phyloP scores from a whole-genome alignment of 345 rosid species.

The Eucalyptus polyanthemos region DNA sequence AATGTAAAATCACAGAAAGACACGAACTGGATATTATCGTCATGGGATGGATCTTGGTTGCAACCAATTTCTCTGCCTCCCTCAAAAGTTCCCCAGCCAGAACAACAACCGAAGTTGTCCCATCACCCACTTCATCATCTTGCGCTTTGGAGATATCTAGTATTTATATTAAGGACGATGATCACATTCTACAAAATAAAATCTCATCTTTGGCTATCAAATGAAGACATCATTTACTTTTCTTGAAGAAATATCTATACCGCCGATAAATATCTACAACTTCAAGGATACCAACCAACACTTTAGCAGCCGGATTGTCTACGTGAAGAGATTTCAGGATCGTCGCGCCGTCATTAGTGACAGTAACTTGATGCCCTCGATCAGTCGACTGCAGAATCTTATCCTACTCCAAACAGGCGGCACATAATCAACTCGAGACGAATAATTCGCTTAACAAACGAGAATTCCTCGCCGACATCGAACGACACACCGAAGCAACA shows the following conservation, averaged over 20 bases:
- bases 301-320: slow-evolving; percentile 96
- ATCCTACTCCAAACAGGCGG: slow-evolving; percentile 25
- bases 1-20: not conserved
- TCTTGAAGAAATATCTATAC: not conserved
- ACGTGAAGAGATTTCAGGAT: slow-evolving; percentile 88
- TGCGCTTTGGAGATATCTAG: slow-evolving; percentile 96
- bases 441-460: not conserved
- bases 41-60: slow-evolving; percentile 94
- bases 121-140: slow-evolving; percentile 99
- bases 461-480: not conserved
- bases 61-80: slow-evolving; percentile 92
- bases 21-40: slow-evolving; percentile 72
- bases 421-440: not conserved
- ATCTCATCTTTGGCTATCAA: not conserved
- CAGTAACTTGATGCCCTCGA: slow-evolving; percentile 69
- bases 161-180: not conserved
- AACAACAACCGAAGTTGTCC: slow-evolving; percentile 96
- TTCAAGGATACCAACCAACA: slow-evolving; percentile 73
- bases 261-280: not conserved
- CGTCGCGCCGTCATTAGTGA: slow-evolving; percentile 96
- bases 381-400: slow-evolving; percentile 96
- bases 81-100: slow-evolving; percentile 93
- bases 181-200: not conserved
- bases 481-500: not conserved
- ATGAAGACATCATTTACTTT: not conserved